These are phyloP conservation scores for Saccharum hybrid DNA, from an alignment of 202 grass and related monocot species.

Conservation along the genomic window DNA sequence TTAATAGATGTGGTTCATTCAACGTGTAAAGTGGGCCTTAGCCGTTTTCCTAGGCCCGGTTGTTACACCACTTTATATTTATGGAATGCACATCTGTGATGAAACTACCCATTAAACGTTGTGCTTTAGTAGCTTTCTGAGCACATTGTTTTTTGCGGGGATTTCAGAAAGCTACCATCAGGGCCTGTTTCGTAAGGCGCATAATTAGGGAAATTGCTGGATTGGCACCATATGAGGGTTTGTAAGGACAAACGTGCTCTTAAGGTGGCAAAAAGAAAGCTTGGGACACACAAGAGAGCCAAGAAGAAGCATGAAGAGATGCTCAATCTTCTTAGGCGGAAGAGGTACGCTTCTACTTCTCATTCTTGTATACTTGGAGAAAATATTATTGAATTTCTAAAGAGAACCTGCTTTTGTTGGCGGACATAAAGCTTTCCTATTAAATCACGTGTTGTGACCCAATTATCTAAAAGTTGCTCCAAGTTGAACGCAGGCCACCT, in stretches of 20 bases:
- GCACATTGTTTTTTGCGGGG: background rate
- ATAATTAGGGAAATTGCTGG: conserved; percentile 67
- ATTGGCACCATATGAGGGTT: conserved; percentile 61
- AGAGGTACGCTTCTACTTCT: conserved; percentile 60
- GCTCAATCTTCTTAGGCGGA: conserved; percentile 77
- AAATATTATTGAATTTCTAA: conserved; percentile 35
- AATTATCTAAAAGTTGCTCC: conserved; percentile 36
- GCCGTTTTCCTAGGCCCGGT: too few relatives aligned
- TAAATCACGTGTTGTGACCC: conserved; percentile 26
- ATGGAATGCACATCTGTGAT: background rate
- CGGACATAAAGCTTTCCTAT: conserved; percentile 27
- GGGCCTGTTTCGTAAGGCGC: conserved; percentile 46
- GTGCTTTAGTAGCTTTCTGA: background rate
- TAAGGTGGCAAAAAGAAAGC: conserved; percentile 72
- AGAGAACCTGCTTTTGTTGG: conserved; percentile 41
- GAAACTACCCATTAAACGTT: background rate
- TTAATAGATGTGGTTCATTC: too few relatives aligned
- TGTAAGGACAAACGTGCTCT: conserved; percentile 64
- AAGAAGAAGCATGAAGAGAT: too few relatives aligned
- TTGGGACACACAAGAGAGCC: conserved; percentile 70
- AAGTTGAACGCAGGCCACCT: conserved; percentile 31
- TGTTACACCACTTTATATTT: background rate
- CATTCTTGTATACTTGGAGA: conserved; percentile 12
- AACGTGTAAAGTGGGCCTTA: too few relatives aligned
- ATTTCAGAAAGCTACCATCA: conserved; percentile 60